These are phyloP conservation scores for Echium plantagineum DNA, from an alignment of 257 asterid genomes.

Conservation along the genomic window DNA sequence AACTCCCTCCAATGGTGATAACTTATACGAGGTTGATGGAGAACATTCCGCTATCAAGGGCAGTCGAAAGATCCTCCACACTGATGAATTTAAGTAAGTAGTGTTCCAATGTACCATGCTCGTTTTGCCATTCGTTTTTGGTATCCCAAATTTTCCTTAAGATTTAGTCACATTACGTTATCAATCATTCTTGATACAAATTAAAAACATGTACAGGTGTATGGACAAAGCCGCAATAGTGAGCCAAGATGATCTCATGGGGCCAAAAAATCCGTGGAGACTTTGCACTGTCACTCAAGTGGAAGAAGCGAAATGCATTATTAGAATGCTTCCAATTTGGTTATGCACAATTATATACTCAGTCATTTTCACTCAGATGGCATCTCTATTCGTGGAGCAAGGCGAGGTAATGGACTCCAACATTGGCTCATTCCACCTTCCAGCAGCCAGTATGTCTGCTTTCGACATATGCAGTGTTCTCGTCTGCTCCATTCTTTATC, in stretches of 20 bases:
- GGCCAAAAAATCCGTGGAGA: background rate
- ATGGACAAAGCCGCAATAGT: background rate
- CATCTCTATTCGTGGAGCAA: background rate
- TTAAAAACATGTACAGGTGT: background rate
- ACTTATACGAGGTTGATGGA: constrained; percentile 32
- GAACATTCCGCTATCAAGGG: constrained; percentile 35
- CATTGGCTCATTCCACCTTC: background rate
- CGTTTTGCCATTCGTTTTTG: background rate
- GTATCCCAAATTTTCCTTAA: background rate
- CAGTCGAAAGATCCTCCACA: constrained; percentile 24
- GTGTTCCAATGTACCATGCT: too few relatives aligned
- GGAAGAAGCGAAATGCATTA: background rate
- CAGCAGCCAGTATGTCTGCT: constrained; percentile 5
- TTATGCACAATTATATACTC: background rate
- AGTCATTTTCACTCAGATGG: background rate
- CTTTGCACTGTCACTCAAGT: background rate
- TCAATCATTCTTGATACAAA: background rate
- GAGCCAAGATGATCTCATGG: background rate
- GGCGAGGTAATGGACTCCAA: background rate
- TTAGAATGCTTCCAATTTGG: background rate
- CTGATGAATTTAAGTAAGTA: background rate
- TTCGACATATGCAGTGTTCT: constrained; percentile 8
- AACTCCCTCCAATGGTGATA: constrained; percentile 13
- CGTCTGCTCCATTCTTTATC: background rate
- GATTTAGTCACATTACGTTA: background rate